These are phyloP conservation scores for Bothriochloa decipiens DNA, from an alignment of 176 grass and related monocot species.

Conservation along the genomic window DNA sequence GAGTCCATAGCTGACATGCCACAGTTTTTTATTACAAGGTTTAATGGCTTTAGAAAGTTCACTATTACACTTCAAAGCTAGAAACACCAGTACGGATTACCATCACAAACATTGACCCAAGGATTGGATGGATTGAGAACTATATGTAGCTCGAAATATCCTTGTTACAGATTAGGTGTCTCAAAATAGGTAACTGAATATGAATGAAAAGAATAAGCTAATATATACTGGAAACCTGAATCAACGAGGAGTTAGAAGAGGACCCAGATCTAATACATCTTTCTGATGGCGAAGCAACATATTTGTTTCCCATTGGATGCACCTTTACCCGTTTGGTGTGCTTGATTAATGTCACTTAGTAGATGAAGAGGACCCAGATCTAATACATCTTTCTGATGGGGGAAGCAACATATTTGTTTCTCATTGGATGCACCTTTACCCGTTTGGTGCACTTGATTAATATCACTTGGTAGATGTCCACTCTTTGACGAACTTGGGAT, in stretches of 20 bases:
- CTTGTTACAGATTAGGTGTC: not conserved
- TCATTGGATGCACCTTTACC: conserved; percentile 35
- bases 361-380: not conserved
- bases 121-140: conserved; percentile 7
- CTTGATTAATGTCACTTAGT: not conserved
- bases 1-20: no score
- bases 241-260: not conserved
- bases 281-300: conserved; percentile 57
- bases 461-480: not conserved
- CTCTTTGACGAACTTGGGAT: no score
- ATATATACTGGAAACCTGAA: conserved; percentile 36
- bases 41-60: no score
- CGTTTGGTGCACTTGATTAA: conserved; percentile 1
- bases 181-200: not conserved
- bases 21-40: no score
- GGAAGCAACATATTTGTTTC: conserved; percentile 55
- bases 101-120: not conserved
- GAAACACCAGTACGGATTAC: conserved; percentile 34
- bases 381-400: conserved; percentile 45
- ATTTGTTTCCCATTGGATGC: conserved; percentile 42
- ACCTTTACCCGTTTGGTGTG: conserved; percentile 17
- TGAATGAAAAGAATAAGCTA: conserved; percentile 38
- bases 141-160: not conserved
- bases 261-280: conserved; percentile 17
- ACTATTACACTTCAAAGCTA: conserved; percentile 17